Evolutionary conservation across 2,329 filamentous ascomycete genomes (phyloP), one percentile per base, ranked within the genome.

Genomic region (Fusarium nanum): DNA sequence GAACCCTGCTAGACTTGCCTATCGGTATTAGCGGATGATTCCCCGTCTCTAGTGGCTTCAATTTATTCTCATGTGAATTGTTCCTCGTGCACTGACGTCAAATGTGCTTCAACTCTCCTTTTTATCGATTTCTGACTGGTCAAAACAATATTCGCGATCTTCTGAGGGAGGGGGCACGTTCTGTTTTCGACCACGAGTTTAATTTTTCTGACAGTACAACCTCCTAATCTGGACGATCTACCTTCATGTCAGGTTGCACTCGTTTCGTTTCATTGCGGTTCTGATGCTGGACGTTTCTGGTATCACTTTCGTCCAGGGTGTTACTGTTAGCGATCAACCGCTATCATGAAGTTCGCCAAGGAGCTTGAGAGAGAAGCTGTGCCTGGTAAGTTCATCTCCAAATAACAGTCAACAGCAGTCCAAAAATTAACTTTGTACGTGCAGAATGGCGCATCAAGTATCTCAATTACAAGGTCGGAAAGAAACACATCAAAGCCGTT

Each of bases 381-480:
- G 70, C 94, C 94, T 77, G 94, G 88, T 90, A 79, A 78, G 81
- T 72, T 20, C 14, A 20, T 28, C 25, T 22, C 25, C 13, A 44
- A 52, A 48, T 20, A 56, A 50, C 56, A 44, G 58, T 53, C 41
- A 49, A 57, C 57, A 25, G 47, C 13, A 18, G 16, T 41, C 10
- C 12, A 56, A 34, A n/a, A 68, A 58, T 45, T 65, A 41, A 71
- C 56, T 40, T 49, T 37, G 46, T 25, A 48, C 22, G 13, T 52
- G 50, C 72, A 91, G 89, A 98, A 88, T 98, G 95, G 95, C 89
- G 92, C 76, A 88, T 91, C 79, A 97, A 97, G 81, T 98, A 98
- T 80, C 87, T 98, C 74, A 89, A 98, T 81, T 98, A 98, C 85
- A 97, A 97, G 86, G 90, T 90, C 60, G 95, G 94, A 65, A 98